Base-by-base conservation (phyloP, 139 green algal genomes). In the Volvox africanus region DNA sequence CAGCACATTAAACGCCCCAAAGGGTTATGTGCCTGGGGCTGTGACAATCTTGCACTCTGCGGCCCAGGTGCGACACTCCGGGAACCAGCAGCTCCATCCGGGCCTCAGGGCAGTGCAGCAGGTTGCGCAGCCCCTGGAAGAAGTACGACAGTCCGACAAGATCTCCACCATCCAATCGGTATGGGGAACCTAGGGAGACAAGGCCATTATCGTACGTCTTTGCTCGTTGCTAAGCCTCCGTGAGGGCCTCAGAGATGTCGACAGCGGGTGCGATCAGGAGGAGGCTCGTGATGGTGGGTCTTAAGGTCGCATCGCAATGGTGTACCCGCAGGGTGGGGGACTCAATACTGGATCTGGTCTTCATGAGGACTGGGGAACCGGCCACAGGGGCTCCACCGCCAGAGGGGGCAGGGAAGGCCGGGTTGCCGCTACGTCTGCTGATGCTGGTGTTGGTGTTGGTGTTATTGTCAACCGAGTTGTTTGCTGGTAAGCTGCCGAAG, bases 231-330 rank as follows among this genome's bases (percentile, higher is more conserved):
- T 88, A 1, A 33, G 26, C 20, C 1, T 21, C 3, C 21, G 21
- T 28, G 18, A 89, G 35, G 5, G 68, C 84, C 67, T 89, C 84
- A 0, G 84, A 44, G 0, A 89, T 17, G 68, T 89, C 84, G 24
- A 69, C 68, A 22, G 84, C 84, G 37, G 84, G 84, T 18, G 84
- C 84, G 21, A 89, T 16, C 36, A 89, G 84, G 26, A 89, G 84
- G 36, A 89, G 84, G 14, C 28, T 14, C 0, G 68, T 32, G 82
- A 75, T 86, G 55, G 55, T 26, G 55, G 61, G n/a, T n/a, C n/a
- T n/a, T n/a, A n/a, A n/a, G n/a, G n/a, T n/a, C n/a, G n/a, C n/a
- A n/a, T n/a, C n/a, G n/a, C n/a, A n/a, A n/a, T n/a, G n/a, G n/a
- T n/a, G n/a, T n/a, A n/a, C n/a, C n/a, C n/a, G n/a, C n/a, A n/a